Conservation (phyloP, 345 rosid genomes). For the Psidium friedrichsthalianum region DNA sequence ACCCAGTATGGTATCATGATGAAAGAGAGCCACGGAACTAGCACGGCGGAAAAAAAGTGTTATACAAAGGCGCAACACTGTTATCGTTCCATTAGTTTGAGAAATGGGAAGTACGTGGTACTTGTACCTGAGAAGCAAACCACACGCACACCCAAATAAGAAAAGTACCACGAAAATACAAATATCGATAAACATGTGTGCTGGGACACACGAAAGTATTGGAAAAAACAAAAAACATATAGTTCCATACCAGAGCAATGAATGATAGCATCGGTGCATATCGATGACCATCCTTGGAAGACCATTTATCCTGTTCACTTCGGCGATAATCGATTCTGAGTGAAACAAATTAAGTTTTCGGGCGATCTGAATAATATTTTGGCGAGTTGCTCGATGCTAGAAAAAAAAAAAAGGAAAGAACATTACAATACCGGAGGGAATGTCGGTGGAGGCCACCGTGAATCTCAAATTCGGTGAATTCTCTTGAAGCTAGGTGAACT, state of each 20-base stretch:
- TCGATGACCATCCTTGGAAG: neutral
- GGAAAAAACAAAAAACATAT: too few species aligned
- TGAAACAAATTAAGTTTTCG: neutral
- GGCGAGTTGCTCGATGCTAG: neutral
- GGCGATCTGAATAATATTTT: neutral
- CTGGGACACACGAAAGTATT: too few species aligned
- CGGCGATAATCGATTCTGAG: neutral
- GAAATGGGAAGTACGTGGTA: slow-evolving; percentile 3
- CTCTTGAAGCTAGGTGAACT: neutral
- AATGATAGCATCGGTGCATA: neutral
- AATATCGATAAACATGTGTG: neutral
- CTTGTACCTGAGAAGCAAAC: neutral
- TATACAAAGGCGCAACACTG: slow-evolving; percentile 4
- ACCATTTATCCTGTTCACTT: neutral
- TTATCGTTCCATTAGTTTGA: slow-evolving; percentile 1
- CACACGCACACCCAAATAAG: neutral
- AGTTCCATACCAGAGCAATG: neutral
- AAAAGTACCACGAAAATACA: neutral
- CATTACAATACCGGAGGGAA: neutral
- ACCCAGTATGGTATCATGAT: neutral
- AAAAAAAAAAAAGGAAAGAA: neutral
- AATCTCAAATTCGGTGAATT: neutral
- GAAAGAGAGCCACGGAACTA: slow-evolving; percentile 1
- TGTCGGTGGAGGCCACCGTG: neutral
- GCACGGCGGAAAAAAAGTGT: slow-evolving; percentile 2